Conservation (phyloP, 2,329 filamentous ascomycete genomes). For the Triangularia setosa region DNA sequence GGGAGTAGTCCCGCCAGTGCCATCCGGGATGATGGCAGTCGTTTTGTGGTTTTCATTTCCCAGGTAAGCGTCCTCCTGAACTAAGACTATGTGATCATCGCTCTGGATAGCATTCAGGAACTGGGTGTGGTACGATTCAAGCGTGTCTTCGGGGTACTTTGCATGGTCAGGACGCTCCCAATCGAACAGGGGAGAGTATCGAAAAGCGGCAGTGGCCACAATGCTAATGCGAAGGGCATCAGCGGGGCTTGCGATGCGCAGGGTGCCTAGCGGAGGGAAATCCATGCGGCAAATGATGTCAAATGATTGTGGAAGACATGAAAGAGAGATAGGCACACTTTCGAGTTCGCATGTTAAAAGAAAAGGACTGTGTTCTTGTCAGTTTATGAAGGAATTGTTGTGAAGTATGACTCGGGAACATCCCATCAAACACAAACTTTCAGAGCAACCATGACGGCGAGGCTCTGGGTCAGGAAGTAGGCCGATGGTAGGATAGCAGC, state of each 20-base stretch:
- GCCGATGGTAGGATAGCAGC: neutral
- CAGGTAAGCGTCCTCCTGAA: conserved; percentile 6
- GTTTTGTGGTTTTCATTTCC: conserved; percentile 2
- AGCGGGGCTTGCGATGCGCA: neutral
- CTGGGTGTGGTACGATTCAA: conserved; percentile 1
- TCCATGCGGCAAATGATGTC: neutral
- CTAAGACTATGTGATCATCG: conserved; percentile 2
- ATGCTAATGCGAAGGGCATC: conserved; percentile 9
- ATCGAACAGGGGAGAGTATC: conserved; percentile 7
- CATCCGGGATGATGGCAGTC: conserved; percentile 3
- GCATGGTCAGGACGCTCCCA: conserved; percentile 8
- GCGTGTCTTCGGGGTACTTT: conserved; percentile 3
- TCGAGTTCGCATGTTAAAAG: neutral
- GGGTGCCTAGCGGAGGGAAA: neutral
- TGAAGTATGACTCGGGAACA: neutral
- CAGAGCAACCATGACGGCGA: neutral
- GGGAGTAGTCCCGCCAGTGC: conserved; percentile 2
- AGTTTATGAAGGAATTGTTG: neutral
- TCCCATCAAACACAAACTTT: neutral
- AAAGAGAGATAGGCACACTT: neutral
- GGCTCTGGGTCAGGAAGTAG: neutral
- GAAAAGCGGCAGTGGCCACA: conserved; percentile 6
- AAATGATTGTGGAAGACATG: neutral
- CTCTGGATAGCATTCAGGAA: conserved; percentile 1
- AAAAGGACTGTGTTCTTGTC: neutral